Evolutionary conservation across 768 basidiomycete genomes (phyloP).

Genomic region (Hydnum rufescens): DNA sequence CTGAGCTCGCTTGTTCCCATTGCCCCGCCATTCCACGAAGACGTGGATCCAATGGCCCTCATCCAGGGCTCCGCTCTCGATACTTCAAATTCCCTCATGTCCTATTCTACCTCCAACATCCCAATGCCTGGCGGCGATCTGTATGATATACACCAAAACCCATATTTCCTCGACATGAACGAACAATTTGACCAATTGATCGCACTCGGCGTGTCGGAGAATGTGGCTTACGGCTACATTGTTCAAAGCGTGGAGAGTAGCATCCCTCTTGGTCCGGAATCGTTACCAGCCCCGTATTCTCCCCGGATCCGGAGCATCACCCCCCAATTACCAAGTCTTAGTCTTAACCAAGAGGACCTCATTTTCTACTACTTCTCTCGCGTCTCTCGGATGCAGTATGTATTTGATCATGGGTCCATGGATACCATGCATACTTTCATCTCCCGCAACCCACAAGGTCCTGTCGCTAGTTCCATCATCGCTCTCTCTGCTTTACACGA

Average conservation of each 20-base stretch:
- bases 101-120: too few relatives aligned
- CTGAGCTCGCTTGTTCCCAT: too few relatives aligned
- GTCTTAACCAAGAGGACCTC: conserved; percentile 8
- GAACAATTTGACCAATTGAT: background rate
- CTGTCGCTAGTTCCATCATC: conserved; percentile 52
- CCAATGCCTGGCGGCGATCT: too few relatives aligned
- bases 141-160: too few relatives aligned
- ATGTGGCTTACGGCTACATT: background rate
- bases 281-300: background rate
- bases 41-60: too few relatives aligned
- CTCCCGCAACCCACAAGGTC: conserved; percentile 43
- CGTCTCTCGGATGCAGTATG: conserved; percentile 11
- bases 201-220: background rate
- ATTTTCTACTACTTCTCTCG: conserved; percentile 12
- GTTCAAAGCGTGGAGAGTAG: background rate
- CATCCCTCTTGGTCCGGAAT: background rate
- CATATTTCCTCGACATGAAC: background rate
- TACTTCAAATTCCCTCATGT: too few relatives aligned
- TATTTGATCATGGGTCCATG: conserved; percentile 8
- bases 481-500: conserved; percentile 58
- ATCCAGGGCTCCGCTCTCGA: too few relatives aligned
- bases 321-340: background rate
- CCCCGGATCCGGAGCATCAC: background rate
- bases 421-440: conserved; percentile 26
- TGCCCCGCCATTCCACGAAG: too few relatives aligned